A percentile compares a stretch with the other conserved stretches of the same genome.
Evolutionary conservation across 1,284 basidiomycete genomes (phyloP).

Genomic region (Cryptococcus maquisensis): DNA sequence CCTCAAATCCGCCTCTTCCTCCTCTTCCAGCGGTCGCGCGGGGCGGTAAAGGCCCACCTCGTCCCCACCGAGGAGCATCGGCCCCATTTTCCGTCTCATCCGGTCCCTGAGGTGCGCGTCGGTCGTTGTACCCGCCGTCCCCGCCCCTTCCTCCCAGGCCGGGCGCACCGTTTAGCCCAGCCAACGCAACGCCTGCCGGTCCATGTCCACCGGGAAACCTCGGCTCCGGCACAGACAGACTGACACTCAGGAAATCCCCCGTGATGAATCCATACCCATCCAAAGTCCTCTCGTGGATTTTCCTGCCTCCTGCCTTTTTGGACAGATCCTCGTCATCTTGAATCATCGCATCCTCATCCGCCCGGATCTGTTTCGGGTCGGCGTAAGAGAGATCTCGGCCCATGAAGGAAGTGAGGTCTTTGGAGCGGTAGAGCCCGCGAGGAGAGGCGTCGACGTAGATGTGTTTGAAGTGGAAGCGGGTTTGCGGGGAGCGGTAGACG

Average conservation of each 20-base stretch:
- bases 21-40: conserved; percentile 5
- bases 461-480: conserved; percentile 40
- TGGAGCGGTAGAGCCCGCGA: conserved; percentile 33
- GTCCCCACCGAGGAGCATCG: conserved; percentile 12
- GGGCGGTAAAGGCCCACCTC: conserved; percentile 26
- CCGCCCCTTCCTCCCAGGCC: neutral
- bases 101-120: neutral
- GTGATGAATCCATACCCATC: conserved; percentile 41
- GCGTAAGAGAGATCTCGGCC: conserved; percentile 30
- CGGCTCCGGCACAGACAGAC: conserved; percentile 35
- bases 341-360: neutral
- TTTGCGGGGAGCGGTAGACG: conserved; percentile 35
- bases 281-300: conserved; percentile 37
- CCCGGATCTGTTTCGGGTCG: neutral
- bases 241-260: conserved; percentile 40
- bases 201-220: conserved; percentile 8
- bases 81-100: neutral
- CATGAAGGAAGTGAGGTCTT: conserved; percentile 35
- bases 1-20: conserved; percentile 7
- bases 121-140: neutral
- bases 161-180: neutral
- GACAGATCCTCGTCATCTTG: conserved; percentile 15
- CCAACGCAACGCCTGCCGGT: neutral
- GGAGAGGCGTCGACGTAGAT: conserved; percentile 44
- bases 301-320: conserved; percentile 6